These are phyloP conservation scores for Rhizopogon salebrosus DNA, from an alignment of 768 basidiomycete genomes.

Conservation along the genomic window DNA sequence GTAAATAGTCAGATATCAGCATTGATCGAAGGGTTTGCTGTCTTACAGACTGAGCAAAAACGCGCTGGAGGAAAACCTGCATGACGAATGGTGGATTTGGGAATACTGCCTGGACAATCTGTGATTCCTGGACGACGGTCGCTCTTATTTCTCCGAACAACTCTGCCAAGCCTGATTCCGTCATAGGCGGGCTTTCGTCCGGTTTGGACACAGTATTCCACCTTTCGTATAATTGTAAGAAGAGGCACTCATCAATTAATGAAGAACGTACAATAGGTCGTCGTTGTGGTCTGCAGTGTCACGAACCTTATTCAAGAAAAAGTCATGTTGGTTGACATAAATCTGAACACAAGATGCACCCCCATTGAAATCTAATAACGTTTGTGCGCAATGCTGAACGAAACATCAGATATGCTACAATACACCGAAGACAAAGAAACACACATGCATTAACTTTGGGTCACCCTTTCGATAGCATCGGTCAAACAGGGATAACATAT, in stretches of 20 bases:
- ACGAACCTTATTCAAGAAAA: conserved; percentile 93
- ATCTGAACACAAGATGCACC: conserved; percentile 96
- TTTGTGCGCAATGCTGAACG: conserved; percentile 90
- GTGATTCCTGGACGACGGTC: conserved; percentile 92
- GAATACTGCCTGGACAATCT: conserved; percentile 98
- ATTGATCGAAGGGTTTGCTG: neutral
- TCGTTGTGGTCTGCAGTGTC: conserved; percentile 54
- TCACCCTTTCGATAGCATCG: conserved; percentile 94
- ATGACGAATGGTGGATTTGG: conserved; percentile 94
- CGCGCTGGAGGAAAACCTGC: conserved; percentile 95
- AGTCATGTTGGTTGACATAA: conserved; percentile 99
- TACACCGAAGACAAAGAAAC: conserved; percentile 20
- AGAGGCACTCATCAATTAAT: neutral
- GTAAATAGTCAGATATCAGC: conserved; percentile 6
- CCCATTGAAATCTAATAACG: conserved; percentile 95
- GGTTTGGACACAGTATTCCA: conserved; percentile 84
- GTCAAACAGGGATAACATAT: conserved; percentile 95
- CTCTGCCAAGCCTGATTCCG: conserved; percentile 72
- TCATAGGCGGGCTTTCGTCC: conserved; percentile 66
- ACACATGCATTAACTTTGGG: conserved; percentile 98
- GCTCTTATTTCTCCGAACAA: conserved; percentile 83
- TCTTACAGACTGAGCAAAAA: conserved; percentile 94
- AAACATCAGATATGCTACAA: conserved; percentile 4
- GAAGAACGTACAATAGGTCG: conserved; percentile 43
- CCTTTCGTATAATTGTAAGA: conserved; percentile 33